phyloP scores from a whole-genome alignment of 2,329 filamentous ascomycete genomes.

The Harringtonia aguacate region DNA sequence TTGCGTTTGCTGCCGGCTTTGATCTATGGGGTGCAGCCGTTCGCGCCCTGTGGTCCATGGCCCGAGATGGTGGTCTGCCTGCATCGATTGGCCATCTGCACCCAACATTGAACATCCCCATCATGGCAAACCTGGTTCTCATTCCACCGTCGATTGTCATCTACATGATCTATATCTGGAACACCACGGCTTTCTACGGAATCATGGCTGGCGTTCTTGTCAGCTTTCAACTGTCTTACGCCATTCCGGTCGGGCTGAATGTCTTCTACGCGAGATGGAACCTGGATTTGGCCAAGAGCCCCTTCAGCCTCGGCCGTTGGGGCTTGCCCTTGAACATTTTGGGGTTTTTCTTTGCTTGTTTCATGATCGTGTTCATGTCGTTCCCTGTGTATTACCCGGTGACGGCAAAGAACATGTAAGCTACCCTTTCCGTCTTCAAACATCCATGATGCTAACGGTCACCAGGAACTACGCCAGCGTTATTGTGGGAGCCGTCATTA shows the following conservation, averaged over 20 bases:
- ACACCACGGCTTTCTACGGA: background rate
- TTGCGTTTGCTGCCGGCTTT: background rate
- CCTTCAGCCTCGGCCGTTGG: background rate
- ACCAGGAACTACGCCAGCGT: background rate
- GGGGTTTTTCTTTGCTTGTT: background rate
- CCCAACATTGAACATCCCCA: background rate
- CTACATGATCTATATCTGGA: conserved; percentile 1
- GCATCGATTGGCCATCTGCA: background rate
- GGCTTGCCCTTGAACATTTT: background rate
- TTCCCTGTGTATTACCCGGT: background rate
- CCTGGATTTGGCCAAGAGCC: background rate
- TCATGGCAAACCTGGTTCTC: background rate
- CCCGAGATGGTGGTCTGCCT: background rate
- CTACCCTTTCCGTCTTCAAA: background rate
- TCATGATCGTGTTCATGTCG: background rate
- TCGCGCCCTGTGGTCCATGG: background rate
- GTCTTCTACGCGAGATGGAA: background rate
- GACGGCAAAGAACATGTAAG: background rate
- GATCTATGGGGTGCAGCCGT: background rate
- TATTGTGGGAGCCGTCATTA: background rate
- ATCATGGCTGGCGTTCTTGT: background rate
- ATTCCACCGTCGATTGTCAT: background rate
- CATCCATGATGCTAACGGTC: too few species aligned
- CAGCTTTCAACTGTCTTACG: background rate
- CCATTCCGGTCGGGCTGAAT: background rate